Evolutionary conservation across 805 yeast genomes (phyloP), one percentile per base, ranked within the genome.

Genomic region (Hanseniaspora clermontiae): DNA sequence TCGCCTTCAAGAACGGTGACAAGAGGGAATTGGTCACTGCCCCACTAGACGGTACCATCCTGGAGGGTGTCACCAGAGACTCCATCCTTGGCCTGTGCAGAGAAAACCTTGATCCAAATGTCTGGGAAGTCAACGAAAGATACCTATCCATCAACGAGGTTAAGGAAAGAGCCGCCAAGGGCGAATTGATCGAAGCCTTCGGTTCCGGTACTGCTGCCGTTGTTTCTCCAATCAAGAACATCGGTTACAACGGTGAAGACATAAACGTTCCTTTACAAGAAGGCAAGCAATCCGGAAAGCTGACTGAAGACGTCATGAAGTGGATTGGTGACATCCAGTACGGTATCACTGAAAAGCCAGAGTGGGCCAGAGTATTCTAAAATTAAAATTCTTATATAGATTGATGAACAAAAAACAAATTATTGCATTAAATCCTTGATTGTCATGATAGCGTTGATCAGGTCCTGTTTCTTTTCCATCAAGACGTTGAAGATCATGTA

Each of bases 201-300:
- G 97, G 97, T 63, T 76, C 96, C 20, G 98, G 98, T 66, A 91
- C 98, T 57, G 97, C 98, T 59, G 97, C 97, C 46, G 82, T 91
- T 66, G 97, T 93, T 48, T 82, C 95, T 39, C 97, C 97, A 63
- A 88, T 91, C 67, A 82, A 84, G 71, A 85, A 78, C 64, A 87
- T 91, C 66, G 90, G 89, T 58, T 91, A 82, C 81, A 75, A 78
- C 59, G 95, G 83, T 52, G 69, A 81, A 65, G 78, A 77, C 59
- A 87, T 91, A 62, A 61, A 72, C 5, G 91, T 91, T 50, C 97
- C 97, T 59, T 71, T 87, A 61, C 79, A 82, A 59, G 81, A 78
- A 57, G 96, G 95, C 59, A 81, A 84, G 68, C 84, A 88, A 68
- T 74, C 76, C 50, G 95, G 95, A 66, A 80, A 77, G 60, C 74